Percentiles rank a stretch among this genome's conserved stretches.
Evolutionary conservation across 2,329 filamentous ascomycete species (phyloP).

Genomic region (Achaetomium macrosporum): DNA sequence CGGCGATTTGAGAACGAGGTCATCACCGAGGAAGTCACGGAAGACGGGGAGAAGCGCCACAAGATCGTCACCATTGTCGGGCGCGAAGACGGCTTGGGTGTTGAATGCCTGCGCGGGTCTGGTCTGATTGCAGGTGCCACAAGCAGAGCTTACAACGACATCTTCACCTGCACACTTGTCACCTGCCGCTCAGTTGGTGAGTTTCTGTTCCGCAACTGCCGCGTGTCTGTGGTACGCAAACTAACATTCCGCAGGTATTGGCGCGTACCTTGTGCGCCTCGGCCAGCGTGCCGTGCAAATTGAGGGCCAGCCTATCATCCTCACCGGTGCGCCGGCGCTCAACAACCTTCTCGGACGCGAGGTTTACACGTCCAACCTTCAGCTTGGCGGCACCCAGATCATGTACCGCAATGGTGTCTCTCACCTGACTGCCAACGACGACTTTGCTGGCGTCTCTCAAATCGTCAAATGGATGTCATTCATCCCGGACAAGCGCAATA

Average conservation of each 20-base stretch:
- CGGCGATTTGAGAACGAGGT: slow-evolving; percentile 80
- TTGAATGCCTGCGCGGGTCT: slow-evolving; percentile 93
- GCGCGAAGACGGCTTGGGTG: slow-evolving; percentile 91
- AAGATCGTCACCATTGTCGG: slow-evolving; percentile 93
- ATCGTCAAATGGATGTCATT: slow-evolving; percentile 98
- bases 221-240: background rate
- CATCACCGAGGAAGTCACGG: slow-evolving; percentile 79
- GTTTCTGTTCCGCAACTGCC: slow-evolving; percentile 25
- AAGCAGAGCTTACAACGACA: slow-evolving; percentile 94
- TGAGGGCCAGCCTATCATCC: slow-evolving; percentile 96
- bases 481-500: slow-evolving; percentile 90
- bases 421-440: slow-evolving; percentile 95
- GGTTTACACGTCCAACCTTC: slow-evolving; percentile 97
- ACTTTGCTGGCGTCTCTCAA: slow-evolving; percentile 96
- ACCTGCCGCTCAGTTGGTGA: slow-evolving; percentile 94
- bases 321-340: slow-evolving; percentile 93
- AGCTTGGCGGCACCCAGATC: slow-evolving; percentile 99
- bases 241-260: slow-evolving; percentile 58
- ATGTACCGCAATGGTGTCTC: slow-evolving; percentile 99
- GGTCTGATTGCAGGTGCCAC: slow-evolving; percentile 98
- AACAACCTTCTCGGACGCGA: slow-evolving; percentile 98
- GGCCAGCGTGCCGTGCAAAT: slow-evolving; percentile 98
- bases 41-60: slow-evolving; percentile 84
- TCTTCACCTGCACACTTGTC: slow-evolving; percentile 96
- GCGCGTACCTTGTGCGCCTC: slow-evolving; percentile 96